phyloP scores from a whole-genome alignment of 2,329 filamentous ascomycete genomes.

The Fonsecaea pedrosoi region DNA sequence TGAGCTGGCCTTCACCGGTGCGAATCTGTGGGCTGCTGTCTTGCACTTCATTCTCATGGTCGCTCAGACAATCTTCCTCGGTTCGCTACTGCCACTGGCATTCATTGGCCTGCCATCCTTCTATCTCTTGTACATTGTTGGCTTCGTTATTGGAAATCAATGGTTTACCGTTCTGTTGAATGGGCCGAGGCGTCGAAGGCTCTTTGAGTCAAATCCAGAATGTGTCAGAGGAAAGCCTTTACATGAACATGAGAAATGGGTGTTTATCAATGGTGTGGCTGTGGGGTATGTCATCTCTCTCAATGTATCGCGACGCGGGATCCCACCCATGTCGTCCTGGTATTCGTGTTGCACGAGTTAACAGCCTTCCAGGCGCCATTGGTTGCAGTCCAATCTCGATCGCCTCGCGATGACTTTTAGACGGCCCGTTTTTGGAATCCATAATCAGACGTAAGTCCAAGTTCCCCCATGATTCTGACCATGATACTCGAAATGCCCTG shows the following conservation, averaged over 20 bases:
- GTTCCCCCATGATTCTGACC: background rate
- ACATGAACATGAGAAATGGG: constrained; percentile 58
- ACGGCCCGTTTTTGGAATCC: constrained; percentile 73
- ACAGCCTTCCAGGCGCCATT: constrained; percentile 54
- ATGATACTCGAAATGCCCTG: background rate
- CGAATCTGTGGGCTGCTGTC: constrained; percentile 63
- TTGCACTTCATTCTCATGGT: constrained; percentile 66
- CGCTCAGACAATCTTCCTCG: constrained; percentile 66
- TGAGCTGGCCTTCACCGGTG: constrained; percentile 58
- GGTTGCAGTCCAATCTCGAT: constrained; percentile 74
- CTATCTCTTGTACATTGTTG: constrained; percentile 42
- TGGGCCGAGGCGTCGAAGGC: constrained; percentile 34
- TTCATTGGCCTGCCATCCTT: constrained; percentile 53
- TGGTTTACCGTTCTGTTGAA: constrained; percentile 47
- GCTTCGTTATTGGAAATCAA: constrained; percentile 43
- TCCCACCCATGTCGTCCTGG: background rate
- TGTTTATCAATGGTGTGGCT: constrained; percentile 78
- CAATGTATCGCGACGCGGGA: background rate
- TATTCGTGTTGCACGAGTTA: background rate
- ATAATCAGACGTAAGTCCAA: constrained; percentile 69
- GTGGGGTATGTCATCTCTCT: constrained; percentile 39
- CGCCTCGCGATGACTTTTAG: constrained; percentile 74
- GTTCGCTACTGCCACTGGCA: constrained; percentile 61
- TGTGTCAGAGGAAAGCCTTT: constrained; percentile 23
- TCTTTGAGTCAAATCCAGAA: constrained; percentile 26